phyloP scores from a whole-genome alignment of 495 filamentous ascomycete genomes.

The Cercophora samala region DNA sequence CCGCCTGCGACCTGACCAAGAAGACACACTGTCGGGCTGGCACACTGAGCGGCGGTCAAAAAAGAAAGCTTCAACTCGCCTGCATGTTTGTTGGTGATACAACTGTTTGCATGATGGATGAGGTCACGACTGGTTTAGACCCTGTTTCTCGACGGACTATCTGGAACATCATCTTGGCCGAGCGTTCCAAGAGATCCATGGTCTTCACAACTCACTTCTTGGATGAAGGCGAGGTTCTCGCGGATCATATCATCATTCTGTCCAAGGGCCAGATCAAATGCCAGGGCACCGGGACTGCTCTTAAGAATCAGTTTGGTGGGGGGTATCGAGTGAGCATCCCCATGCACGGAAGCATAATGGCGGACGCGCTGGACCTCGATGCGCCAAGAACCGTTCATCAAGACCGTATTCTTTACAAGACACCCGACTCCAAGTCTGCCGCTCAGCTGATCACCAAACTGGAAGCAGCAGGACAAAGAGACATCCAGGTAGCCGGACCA shows the following conservation, averaged over 20 bases:
- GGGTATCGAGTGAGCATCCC: conserved; percentile 72
- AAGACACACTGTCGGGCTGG: conserved; percentile 60
- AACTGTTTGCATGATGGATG: conserved; percentile 76
- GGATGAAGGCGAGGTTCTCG: conserved; percentile 69
- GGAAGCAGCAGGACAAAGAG: conserved; percentile 54
- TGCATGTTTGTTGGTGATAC: conserved; percentile 85
- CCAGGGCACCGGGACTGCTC: conserved; percentile 64
- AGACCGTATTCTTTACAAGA: conserved; percentile 65
- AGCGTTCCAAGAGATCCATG: conserved; percentile 67
- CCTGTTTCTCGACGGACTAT: conserved; percentile 73
- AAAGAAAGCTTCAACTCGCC: conserved; percentile 78
- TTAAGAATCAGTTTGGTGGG: conserved; percentile 62
- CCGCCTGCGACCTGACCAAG: conserved; percentile 61
- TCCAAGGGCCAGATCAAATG: conserved; percentile 67
- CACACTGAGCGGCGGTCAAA: conserved; percentile 77
- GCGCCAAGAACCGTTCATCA: conserved; percentile 49
- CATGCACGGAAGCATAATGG: conserved; percentile 33
- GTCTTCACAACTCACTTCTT: conserved; percentile 82
- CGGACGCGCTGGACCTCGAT: conserved; percentile 45
- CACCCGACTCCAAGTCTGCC: conserved; percentile 57
- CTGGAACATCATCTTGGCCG: conserved; percentile 79
- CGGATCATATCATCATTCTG: conserved; percentile 71
- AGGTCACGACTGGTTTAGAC: conserved; percentile 76
- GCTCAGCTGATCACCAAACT: conserved; percentile 59
- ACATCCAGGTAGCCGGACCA: conserved; percentile 71